Conservation (phyloP, 2,329 filamentous ascomycete genomes). For the Nemania diffusa region DNA sequence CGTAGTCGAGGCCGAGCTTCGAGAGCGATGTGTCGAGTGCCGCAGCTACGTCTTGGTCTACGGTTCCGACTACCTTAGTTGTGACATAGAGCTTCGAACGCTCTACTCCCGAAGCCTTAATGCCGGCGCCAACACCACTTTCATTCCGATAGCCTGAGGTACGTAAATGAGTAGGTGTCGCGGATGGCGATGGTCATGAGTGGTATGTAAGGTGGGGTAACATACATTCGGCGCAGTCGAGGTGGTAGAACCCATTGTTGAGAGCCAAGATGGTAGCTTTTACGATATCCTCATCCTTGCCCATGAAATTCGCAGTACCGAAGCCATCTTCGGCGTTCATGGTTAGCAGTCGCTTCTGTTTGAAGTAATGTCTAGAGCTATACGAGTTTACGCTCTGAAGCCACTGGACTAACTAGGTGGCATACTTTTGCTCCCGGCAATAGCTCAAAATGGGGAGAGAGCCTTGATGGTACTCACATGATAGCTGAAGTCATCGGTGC, state of each 20-base stretch:
- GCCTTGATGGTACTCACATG: slow-evolving; percentile 49
- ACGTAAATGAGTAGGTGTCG: background rate
- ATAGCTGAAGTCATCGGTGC: slow-evolving; percentile 58
- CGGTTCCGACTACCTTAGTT: slow-evolving; percentile 63
- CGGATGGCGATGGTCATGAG: background rate
- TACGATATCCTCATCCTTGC: slow-evolving; percentile 65
- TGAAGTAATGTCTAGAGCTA: background rate
- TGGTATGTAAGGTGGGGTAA: background rate
- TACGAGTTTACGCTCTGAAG: background rate
- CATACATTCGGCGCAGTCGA: slow-evolving; percentile 78
- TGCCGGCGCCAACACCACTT: slow-evolving; percentile 75
- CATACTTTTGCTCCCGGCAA: background rate
- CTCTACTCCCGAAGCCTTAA: slow-evolving; percentile 72
- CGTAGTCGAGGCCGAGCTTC: slow-evolving; percentile 74
- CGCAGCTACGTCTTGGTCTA: slow-evolving; percentile 55
- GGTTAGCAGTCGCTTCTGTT: slow-evolving; percentile 5
- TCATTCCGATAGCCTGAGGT: slow-evolving; percentile 70
- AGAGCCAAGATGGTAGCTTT: slow-evolving; percentile 69
- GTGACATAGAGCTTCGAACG: slow-evolving; percentile 76
- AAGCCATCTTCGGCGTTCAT: slow-evolving; percentile 68
- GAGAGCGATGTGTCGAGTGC: slow-evolving; percentile 69
- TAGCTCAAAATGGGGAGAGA: background rate
- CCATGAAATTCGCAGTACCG: slow-evolving; percentile 74
- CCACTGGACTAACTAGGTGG: background rate
- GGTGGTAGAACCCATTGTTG: slow-evolving; percentile 73